Evolutionary conservation across 2,329 filamentous ascomycete species (phyloP), one percentile per base, ranked within the genome.

Genomic region (Epichloe gansuensis): DNA sequence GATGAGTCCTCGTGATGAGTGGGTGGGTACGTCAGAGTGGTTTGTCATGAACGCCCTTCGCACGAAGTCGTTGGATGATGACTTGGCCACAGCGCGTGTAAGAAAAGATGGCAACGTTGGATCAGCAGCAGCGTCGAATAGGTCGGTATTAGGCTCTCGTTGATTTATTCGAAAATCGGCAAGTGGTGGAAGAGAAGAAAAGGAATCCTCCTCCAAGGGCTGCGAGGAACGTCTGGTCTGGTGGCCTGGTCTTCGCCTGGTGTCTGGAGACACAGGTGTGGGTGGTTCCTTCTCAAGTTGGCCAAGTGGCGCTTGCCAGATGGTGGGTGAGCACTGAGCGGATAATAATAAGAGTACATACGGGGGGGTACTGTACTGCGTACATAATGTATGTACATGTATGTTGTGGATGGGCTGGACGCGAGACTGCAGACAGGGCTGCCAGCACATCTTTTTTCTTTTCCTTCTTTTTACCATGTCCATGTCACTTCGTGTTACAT

Each of bases 1-100:
- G 13, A 48, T 40, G 15, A 35, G 47, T 25, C 47, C 40, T 44
- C 48, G 48, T 43, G 49, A 50, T 50, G 41, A 13, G 31, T 43
- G 41, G 42, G 41, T 50, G 40, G 35, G 41, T 50, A 45, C 41
- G 41, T 27, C 40, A 38, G 9, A 50, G 39, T 50, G n/a, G n/a
- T 49, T 49, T 49, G 47, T 35, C 21, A 42, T 31, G 25, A 27
- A n/a, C 13, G n/a, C 21, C 31, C 38, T 23, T 39, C 17, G 25
- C 27, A 21, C 17, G 17, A 17, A 44, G 27, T 44, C 17, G 40
- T 45, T 50, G 39, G 27, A 44, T 17, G n/a, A 31, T 31, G 31
- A 31, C 9, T 8, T 31, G 31, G 31, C 31, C 31, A 31, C 31
- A 31, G 31, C 31, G 31, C 31, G 31, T 31, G 31, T 31, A 31